Evolutionary conservation across 345 rosid species (phyloP), one percentile per base, ranked within the genome.

Genomic region (Lepidium africanum): DNA sequence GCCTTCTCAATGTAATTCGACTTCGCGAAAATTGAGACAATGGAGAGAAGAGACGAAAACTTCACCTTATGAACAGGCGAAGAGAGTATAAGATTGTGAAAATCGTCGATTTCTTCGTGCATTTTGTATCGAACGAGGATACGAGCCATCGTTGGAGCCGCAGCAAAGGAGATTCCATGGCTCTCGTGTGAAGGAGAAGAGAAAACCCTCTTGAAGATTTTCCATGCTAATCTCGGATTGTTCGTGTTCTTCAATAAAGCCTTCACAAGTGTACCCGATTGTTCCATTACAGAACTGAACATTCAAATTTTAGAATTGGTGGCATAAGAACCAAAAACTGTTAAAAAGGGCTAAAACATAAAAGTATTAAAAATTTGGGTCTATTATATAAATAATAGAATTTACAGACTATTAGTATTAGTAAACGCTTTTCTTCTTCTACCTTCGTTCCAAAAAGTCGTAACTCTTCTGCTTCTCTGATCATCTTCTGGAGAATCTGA

Each of bases 181-280:
- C 74, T 15, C 5, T 63, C 63, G n/a, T 54, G 27, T 10, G 81
- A 52, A 30, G 81, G 83, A 58, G 83, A 83, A 33, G 90, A 78
- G 61, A 81, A 75, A 21, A 86, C 51, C 23, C 96, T 95, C 84
- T 81, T 87, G 88, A 83, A 89, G 74, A 91, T 81, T 9, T 76
- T 77, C 99, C 96, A 91, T 81, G 97, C 97, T 15, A 87, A 71
- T 63, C 79, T 82, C 13, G 97, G 97, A 66, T 85, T 82, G 71
- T 74, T 64, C 43, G 82, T 35, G 84, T 88, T 91, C 62, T 78
- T 83, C 63, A 79, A 74, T 73, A 94, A 80, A 16, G 84, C 88
- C 63, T 75, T 81, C 39, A 81, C 82, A 14, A 90, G 90, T 55
- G 77, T 80, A 30, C 76, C 71, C 14, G 85, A 62, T 32, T 69